Base-by-base conservation (phyloP, 208 protist species). In the Trypanosoma boissoni region DNA sequence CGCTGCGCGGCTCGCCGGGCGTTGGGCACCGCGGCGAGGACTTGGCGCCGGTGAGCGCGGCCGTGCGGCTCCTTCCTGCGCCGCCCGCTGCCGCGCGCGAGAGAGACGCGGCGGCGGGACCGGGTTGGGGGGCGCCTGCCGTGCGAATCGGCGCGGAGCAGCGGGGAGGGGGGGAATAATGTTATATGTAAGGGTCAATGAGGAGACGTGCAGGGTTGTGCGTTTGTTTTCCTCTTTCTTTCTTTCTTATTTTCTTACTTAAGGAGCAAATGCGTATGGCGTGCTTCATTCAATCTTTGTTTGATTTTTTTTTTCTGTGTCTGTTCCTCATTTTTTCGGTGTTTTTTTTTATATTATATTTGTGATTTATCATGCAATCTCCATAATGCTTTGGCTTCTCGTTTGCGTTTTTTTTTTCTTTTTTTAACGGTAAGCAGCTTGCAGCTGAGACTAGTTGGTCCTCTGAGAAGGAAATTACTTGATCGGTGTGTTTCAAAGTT, bases 311-410 rank as follows among this genome's bases (percentile, higher is more conserved):
- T 53, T 36, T 9, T 34, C 36, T 45, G 5, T 10, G 26, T 44
- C 34, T 49, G 5, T 54, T 36, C 41, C 43, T 16, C 24, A 52
- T 52, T 36, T 43, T 36, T 32, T 20, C 14, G 51, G 2, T 56
- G 66, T 6, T 74, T 58, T 69, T 32, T 61, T 76, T 60, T 36
- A 23, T 76, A 55, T 54, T 49, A 64, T 62, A 10, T 55, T 43
- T 59, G 6, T 67, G 66, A 70, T 72, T 75, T 62, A 45, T 58
- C 20, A 52, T 54, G 37, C 26, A 64, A 14, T n/a, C 9, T 31
- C 24, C 21, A 18, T 44, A 39, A 10, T 51, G 26, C 43, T 54
- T 9, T 59, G n/a, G 9, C n/a, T n/a, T n/a, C n/a, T 21, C 9
- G 3, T 52, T 16, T 49, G 5, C 2, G 5, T 59, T 27, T 45